Evolutionary conservation across 225 moss, liverwort and hornwort genomes (phyloP).

Genomic region (Marchantia polymorpha): DNA sequence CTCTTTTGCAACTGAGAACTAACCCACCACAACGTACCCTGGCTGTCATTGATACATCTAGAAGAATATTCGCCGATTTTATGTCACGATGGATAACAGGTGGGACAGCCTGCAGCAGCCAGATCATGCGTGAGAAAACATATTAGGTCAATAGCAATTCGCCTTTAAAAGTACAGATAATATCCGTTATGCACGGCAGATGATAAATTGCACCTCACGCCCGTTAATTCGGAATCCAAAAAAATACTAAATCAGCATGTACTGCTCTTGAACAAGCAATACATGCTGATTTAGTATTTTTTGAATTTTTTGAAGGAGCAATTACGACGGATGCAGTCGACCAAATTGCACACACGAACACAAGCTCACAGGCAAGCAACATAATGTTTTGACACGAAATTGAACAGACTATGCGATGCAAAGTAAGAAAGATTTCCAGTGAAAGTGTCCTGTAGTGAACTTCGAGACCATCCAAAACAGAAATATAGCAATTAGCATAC

Average conservation of each 20-base stretch:
- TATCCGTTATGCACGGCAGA: not conserved
- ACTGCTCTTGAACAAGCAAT: too few relatives aligned
- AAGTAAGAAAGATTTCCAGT: not conserved
- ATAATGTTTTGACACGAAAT: not conserved
- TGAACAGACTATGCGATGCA: not conserved
- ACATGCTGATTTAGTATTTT: too few relatives aligned
- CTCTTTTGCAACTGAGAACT: not conserved
- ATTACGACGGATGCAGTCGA: too few relatives aligned
- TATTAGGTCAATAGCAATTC: not conserved
- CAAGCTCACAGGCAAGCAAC: not conserved
- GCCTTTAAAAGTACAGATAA: not conserved
- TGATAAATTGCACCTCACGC: not conserved
- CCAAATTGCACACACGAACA: too few relatives aligned
- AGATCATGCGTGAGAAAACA: not conserved
- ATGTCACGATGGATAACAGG: constrained; percentile 93
- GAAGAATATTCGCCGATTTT: constrained; percentile 89
- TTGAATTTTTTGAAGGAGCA: too few relatives aligned
- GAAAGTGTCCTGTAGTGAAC: not conserved
- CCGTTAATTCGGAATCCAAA: too few relatives aligned
- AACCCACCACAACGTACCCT: constrained; percentile 45
- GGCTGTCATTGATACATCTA: constrained; percentile 88
- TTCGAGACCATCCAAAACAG: not conserved
- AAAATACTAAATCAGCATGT: too few relatives aligned
- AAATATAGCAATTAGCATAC: constrained; percentile 26
- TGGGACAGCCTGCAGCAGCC: constrained; percentile 71